These are phyloP conservation scores for Lepidium aucheri DNA, from an alignment of 345 rosid species.

Conservation along the genomic window DNA sequence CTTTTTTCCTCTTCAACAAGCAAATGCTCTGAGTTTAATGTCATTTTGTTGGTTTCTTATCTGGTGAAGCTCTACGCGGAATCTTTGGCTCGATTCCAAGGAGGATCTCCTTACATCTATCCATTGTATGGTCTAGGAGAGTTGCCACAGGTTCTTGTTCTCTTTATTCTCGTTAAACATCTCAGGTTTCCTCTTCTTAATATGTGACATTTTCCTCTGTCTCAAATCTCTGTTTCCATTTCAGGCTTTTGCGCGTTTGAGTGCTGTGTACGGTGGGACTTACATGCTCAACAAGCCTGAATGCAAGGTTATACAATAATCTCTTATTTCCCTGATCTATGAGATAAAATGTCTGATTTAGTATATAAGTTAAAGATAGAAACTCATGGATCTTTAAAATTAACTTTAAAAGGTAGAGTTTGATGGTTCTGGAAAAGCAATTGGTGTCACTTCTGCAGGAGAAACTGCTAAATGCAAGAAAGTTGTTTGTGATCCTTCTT, in stretches of 20 bases:
- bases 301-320: slow-evolving; percentile 67
- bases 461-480: slow-evolving; percentile 96
- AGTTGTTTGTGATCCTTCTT: slow-evolving; percentile 88
- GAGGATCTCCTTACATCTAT: slow-evolving; percentile 89
- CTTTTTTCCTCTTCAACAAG: background rate
- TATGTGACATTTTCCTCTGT: background rate
- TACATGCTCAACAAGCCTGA: slow-evolving; percentile 98
- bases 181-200: background rate
- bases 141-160: slow-evolving; percentile 64
- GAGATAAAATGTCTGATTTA: background rate
- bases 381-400: background rate
- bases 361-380: background rate
- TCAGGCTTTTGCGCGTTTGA: slow-evolving; percentile 88
- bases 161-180: background rate
- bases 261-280: slow-evolving; percentile 93
- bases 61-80: slow-evolving; percentile 71
- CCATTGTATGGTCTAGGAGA: slow-evolving; percentile 90
- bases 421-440: slow-evolving; percentile 55
- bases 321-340: too few relatives aligned
- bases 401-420: slow-evolving; percentile 54
- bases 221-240: background rate
- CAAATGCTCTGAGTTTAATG: background rate
- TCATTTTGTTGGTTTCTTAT: background rate
- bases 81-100: slow-evolving; percentile 87
- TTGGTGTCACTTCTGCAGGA: slow-evolving; percentile 75